Conservation (phyloP, 2,329 filamentous ascomycete genomes). For the Cercospora citrullina region DNA sequence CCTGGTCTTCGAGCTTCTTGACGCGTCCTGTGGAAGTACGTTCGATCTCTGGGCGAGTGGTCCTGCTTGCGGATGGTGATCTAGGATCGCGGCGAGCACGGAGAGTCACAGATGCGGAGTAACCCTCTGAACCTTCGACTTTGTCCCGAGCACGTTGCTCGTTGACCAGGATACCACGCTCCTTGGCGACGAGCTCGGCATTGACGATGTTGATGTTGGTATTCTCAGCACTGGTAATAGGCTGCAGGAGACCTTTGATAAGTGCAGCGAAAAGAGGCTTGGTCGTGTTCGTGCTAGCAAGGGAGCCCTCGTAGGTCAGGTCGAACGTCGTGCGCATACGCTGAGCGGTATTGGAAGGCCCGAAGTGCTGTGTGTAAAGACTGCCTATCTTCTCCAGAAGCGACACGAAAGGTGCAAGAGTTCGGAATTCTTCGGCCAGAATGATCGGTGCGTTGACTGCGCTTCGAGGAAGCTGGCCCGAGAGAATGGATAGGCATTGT, state of each 20-base stretch:
- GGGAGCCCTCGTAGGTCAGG: slow-evolving; percentile 72
- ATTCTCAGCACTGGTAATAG: slow-evolving; percentile 66
- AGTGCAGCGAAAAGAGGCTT: slow-evolving; percentile 76
- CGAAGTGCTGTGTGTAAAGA: slow-evolving; percentile 76
- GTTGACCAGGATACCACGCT: slow-evolving; percentile 75
- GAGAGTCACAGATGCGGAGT: slow-evolving; percentile 70
- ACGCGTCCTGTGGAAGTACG: slow-evolving; percentile 20
- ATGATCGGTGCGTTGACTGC: slow-evolving; percentile 83
- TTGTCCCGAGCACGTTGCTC: slow-evolving; percentile 66
- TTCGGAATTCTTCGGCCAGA: slow-evolving; percentile 75
- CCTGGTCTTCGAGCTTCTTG: slow-evolving; percentile 47
- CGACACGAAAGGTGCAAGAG: slow-evolving; percentile 72
- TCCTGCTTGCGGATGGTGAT: slow-evolving; percentile 35
- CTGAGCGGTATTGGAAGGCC: slow-evolving; percentile 38
- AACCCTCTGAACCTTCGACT: slow-evolving; percentile 60
- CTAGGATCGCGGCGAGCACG: slow-evolving; percentile 49
- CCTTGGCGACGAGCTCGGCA: slow-evolving; percentile 70
- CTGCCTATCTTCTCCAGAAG: slow-evolving; percentile 78
- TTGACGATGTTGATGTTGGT: slow-evolving; percentile 81
- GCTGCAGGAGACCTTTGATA: slow-evolving; percentile 71
- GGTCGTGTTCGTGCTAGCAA: slow-evolving; percentile 70
- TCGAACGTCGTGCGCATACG: slow-evolving; percentile 69
- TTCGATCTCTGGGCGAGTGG: not conserved
- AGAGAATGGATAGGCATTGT: slow-evolving; percentile 72
- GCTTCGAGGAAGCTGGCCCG: slow-evolving; percentile 67